Base-by-base conservation (phyloP, 2,329 filamentous ascomycete species). In the Zymoseptoria pseudotritici region DNA sequence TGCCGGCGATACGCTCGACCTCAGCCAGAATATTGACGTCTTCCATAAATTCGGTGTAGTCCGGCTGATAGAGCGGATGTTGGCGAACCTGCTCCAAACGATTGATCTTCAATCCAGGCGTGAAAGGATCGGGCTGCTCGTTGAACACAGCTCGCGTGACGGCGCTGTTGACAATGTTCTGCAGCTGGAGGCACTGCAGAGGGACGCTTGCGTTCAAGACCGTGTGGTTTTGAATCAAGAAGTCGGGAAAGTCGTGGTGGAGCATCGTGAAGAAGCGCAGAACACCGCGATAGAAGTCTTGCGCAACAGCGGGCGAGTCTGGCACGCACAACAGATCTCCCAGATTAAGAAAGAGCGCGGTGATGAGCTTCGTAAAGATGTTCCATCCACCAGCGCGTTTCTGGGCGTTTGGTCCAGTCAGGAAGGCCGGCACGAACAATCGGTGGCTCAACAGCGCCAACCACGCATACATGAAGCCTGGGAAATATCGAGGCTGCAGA, bases 211-310 rank as follows among this genome's bases (percentile, higher is more conserved):
- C 87, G 76, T 88, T 91, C 56, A 99, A 84, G 66, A 86, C 84
- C 66, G 90, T 85, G 71, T 96, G 90, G 73, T 96, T 91, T 67
- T 92, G 90, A 5, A 90, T 88, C 50, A 99, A 78, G 74, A 96
- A 99, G 59, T 97, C 91, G 0, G 93, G 89, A 75, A 91, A 97
- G 73, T 99, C 94, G 71, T 97, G 94, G 67, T 96, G 90, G 57
- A 99, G 79, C 56, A 96, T 83, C 36, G 96, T 79, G 58, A 97
- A 78, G 61, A 97, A 83, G 70, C 95, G 91, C 54, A 96, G 78
- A 1, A 89, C 85, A 8, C 88, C 91, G 62, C 90, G 87, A 73
- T 96, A 97, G 62, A 96, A 84, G 58, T 93, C 90, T 72, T 90
- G 92, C 36, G 87, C 85, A 55, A 89, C 82, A 36, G 84, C 80